Base-by-base conservation (phyloP, 768 basidiomycete species). In the Gymnopilus junonius region DNA sequence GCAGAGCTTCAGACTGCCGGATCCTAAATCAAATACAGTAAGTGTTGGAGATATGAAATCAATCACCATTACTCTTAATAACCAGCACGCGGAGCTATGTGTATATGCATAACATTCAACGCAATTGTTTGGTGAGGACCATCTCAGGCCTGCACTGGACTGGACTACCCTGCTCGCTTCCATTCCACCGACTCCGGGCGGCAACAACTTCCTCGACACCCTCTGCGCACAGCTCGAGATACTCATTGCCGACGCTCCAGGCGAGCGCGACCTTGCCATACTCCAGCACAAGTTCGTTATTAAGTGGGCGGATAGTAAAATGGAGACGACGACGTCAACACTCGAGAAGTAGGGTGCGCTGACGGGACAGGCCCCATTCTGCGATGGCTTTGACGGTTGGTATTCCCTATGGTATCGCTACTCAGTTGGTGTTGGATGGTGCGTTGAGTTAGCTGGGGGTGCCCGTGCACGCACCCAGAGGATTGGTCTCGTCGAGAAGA, bases 261-360 rank as follows among this genome's bases (percentile, higher is more conserved):
- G 93, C 65, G 95, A 99, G 78, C 90, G 94, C 11, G 97, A 99
- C 76, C 86, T 99, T 64, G 93, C 99, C 64, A 94, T 99, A 89
- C 87, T 99, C 58, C 97, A 98, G 79, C 97, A 99, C 86, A 97
- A 96, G 82, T 99, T 99, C 74, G 79, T 94, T 68, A 89, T 99
- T 37, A 89, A 95, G 73, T 92, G 91, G 86, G 82, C 85, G 34
- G 94, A 98, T 71, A 95, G 97, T 50, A 60, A 46, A 2, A 46
- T 50, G 35, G 87, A 95, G 80, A 94, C 87, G 29, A 78, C 94
- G 70, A 98, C 97, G 1, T 94, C 95, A 50, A 95, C 96, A 7
- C 84, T 98, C 20, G 94, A 97, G 75, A 86, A 85, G 55, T 97
- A 96, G 70, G 97, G 96, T 37, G 85, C 83, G 56, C 87, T 90